phyloP scores from a whole-genome alignment of 2,329 filamentous ascomycete genomes.

The Paecilomyces sp. region DNA sequence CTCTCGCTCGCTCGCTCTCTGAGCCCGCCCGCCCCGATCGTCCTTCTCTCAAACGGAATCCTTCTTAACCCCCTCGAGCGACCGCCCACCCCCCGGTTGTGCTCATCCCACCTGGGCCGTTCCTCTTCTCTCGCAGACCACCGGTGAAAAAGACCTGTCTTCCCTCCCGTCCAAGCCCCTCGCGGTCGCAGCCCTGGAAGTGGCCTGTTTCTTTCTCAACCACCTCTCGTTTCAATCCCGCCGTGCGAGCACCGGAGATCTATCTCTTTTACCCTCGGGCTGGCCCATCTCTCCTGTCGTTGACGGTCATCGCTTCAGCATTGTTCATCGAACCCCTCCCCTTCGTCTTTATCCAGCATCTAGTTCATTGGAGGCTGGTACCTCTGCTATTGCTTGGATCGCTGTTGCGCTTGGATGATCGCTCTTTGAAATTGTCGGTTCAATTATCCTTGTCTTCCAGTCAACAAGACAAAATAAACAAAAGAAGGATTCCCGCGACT shows the following conservation, averaged over 20 bases:
- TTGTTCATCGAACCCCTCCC: background rate
- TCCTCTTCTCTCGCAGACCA: background rate
- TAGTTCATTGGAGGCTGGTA: conserved; percentile 26
- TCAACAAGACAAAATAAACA: background rate
- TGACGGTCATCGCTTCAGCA: conserved; percentile 1
- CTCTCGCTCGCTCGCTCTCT: too few relatives aligned
- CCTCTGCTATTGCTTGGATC: conserved; percentile 22
- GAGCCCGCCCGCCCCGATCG: background rate
- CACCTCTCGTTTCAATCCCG: conserved; percentile 16
- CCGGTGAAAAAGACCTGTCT: background rate
- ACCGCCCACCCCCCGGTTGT: background rate
- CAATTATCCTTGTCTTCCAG: background rate
- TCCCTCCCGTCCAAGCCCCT: background rate
- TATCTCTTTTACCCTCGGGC: conserved; percentile 14
- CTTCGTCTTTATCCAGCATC: conserved; percentile 7
- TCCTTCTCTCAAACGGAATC: background rate
- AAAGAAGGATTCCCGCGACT: background rate
- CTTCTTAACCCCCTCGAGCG: conserved; percentile 1
- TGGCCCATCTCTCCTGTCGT: conserved; percentile 25
- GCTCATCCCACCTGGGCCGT: background rate
- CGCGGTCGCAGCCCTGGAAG: background rate
- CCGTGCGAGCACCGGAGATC: conserved; percentile 21
- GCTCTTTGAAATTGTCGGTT: conserved; percentile 6
- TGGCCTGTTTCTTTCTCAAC: conserved; percentile 3
- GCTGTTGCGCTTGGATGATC: conserved; percentile 10